phyloP scores from a whole-genome alignment of 495 filamentous ascomycete genomes.

The Neurospora sp. region DNA sequence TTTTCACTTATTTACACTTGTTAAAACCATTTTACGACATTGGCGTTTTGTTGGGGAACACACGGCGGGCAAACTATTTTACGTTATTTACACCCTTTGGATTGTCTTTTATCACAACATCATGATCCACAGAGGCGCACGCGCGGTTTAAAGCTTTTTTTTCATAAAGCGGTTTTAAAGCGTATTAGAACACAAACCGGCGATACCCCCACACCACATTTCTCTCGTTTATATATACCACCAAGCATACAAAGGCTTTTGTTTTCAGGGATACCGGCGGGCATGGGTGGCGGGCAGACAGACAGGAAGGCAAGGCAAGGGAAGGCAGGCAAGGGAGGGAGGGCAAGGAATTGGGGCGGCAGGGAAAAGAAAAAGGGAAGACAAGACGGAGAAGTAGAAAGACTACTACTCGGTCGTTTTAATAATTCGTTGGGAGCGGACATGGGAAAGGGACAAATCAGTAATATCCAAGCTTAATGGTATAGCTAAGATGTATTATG shows the following conservation, averaged over 20 bases:
- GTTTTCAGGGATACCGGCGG: not conserved
- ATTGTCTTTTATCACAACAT: not conserved
- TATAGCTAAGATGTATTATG: not conserved
- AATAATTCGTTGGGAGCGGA: not conserved
- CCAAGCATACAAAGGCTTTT: not conserved
- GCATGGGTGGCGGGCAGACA: not conserved
- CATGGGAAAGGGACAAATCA: not conserved
- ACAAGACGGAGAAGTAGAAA: not conserved
- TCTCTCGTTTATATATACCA: not conserved
- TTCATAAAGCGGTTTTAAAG: not conserved
- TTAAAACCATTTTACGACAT: not conserved
- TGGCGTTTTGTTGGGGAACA: not conserved
- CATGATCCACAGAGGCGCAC: not conserved
- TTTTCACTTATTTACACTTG: not conserved
- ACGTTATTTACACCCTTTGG: not conserved
- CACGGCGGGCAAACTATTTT: not conserved
- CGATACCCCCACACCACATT: not conserved
- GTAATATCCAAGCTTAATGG: not conserved
- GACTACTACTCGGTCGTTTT: not conserved
- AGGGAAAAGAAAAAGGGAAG: not conserved
- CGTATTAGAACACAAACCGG: not conserved
- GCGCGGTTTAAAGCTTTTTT: not conserved
- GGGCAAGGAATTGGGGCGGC: not conserved
- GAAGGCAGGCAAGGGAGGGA: not conserved
- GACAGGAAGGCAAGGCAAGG: not conserved